A percentile compares a stretch with the other conserved stretches of the same genome.
Evolutionary conservation across 352 stramenopile species (phyloP).

Genomic region (Phytopythium aichiense): DNA sequence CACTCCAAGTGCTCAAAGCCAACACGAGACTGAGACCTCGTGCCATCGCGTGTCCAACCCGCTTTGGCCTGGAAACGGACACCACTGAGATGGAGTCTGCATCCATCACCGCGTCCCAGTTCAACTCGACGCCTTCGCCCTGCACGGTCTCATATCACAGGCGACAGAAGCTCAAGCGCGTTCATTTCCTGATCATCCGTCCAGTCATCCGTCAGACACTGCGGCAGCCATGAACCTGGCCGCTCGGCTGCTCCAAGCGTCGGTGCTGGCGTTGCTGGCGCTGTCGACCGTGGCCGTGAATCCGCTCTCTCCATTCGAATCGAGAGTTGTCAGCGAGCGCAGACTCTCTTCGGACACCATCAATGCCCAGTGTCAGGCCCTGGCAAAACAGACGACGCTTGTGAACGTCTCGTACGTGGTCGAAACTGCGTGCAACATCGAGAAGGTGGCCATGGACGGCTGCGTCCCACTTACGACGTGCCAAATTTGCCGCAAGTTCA

Average conservation of each 20-base stretch:
- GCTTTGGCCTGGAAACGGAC: neutral
- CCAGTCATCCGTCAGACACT: neutral
- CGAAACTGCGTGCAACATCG: slow-evolving; percentile 33
- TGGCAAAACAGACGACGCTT: slow-evolving; percentile 27
- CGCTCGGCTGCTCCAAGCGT: neutral
- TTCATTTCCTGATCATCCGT: neutral
- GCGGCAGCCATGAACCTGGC: neutral
- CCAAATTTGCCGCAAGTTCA: slow-evolving; percentile 47
- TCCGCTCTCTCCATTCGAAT: neutral
- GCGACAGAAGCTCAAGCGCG: neutral
- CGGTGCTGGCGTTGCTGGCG: neutral
- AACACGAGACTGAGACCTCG: neutral
- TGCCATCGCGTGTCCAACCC: neutral
- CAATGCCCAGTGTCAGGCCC: slow-evolving; percentile 19
- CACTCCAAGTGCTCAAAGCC: neutral
- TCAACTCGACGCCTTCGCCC: neutral
- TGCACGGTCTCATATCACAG: neutral
- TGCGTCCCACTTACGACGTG: slow-evolving; percentile 44
- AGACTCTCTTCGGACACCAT: neutral
- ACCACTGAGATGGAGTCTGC: neutral
- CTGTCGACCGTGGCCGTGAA: neutral
- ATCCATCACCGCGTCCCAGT: neutral
- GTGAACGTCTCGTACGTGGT: slow-evolving; percentile 36
- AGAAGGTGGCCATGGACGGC: slow-evolving; percentile 23
- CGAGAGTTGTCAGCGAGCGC: neutral